Percentiles rank a stretch among this genome's conserved stretches.
These are phyloP conservation scores for Linnemannia elongata DNA, from an alignment of 192 early-diverging fungal species.

Conservation along the genomic window DNA sequence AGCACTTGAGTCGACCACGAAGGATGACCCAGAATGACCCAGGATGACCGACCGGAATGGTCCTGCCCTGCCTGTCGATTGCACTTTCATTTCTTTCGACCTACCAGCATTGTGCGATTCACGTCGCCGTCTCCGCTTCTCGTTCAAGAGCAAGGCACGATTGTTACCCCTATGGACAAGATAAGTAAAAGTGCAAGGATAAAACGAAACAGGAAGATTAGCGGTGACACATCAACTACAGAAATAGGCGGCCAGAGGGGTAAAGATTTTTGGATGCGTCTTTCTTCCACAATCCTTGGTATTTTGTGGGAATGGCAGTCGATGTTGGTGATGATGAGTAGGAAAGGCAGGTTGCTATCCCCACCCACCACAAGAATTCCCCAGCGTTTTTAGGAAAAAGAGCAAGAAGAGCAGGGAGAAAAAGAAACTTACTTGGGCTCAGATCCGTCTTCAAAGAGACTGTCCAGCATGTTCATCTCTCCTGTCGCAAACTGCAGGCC, in stretches of 20 bases:
- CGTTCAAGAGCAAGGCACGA: slow-evolving; percentile 51
- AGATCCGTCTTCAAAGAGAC: slow-evolving; percentile 58
- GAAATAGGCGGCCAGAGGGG: background rate
- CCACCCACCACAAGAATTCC: background rate
- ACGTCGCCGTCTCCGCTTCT: slow-evolving; percentile 90
- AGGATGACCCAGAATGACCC: background rate
- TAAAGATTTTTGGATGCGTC: background rate
- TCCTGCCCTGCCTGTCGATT: background rate
- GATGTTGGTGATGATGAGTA: background rate
- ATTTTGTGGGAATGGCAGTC: background rate
- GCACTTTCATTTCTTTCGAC: background rate
- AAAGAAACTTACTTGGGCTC: slow-evolving; percentile 62
- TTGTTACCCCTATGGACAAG: slow-evolving; percentile 13
- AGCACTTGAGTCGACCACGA: background rate
- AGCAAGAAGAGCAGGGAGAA: slow-evolving; percentile 60
- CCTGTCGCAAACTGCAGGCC: slow-evolving; percentile 29
- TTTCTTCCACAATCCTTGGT: background rate
- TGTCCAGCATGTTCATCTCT: slow-evolving; percentile 59
- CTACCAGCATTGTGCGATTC: slow-evolving; percentile 93
- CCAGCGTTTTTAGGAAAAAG: background rate
- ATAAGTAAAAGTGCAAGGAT: background rate
- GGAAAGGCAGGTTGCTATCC: background rate
- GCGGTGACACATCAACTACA: background rate
- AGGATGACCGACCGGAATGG: background rate
- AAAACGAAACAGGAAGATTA: background rate